Conservation (phyloP, 768 basidiomycete species). For the Tylopilus balloui region DNA sequence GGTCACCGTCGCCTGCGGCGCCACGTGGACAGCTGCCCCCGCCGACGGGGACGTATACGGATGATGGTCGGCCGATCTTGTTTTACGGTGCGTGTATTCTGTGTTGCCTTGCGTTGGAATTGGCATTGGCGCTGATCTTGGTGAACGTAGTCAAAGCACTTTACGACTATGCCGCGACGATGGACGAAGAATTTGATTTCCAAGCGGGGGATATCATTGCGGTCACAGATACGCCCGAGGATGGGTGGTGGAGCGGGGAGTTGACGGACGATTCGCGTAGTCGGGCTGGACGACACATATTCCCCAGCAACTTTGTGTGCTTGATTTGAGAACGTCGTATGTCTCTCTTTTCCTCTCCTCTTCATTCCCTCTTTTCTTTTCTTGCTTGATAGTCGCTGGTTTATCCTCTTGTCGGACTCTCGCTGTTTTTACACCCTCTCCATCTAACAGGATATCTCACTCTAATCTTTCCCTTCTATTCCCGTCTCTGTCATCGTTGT, state of each 20-base stretch:
- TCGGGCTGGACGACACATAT: constrained; percentile 67
- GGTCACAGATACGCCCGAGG: constrained; percentile 88
- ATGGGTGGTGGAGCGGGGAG: constrained; percentile 97
- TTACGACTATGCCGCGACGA: constrained; percentile 80
- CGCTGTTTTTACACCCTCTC: too few relatives aligned
- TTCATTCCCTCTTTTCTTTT: too few relatives aligned
- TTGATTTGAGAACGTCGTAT: constrained; percentile 65
- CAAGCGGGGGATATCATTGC: constrained; percentile 93
- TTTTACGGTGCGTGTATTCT: constrained; percentile 74
- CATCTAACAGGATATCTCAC: too few relatives aligned
- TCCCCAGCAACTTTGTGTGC: constrained; percentile 88
- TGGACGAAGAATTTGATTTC: constrained; percentile 95
- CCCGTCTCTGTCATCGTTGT: too few relatives aligned
- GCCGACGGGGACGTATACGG: constrained; percentile 72
- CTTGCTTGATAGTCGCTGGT: too few relatives aligned
- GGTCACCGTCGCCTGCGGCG: constrained; percentile 49
- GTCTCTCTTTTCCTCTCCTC: too few relatives aligned
- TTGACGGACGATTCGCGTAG: constrained; percentile 72
- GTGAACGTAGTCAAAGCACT: constrained; percentile 70
- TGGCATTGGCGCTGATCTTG: background rate
- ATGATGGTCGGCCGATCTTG: constrained; percentile 75
- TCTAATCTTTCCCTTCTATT: too few relatives aligned
- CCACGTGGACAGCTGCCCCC: constrained; percentile 33
- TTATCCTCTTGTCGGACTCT: too few relatives aligned
- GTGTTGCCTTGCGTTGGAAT: too few relatives aligned